Percentiles rank a stretch among this genome's conserved stretches.
Evolutionary conservation across 176 grass and related monocot species (phyloP).

Genomic region (Oryza longistaminata): DNA sequence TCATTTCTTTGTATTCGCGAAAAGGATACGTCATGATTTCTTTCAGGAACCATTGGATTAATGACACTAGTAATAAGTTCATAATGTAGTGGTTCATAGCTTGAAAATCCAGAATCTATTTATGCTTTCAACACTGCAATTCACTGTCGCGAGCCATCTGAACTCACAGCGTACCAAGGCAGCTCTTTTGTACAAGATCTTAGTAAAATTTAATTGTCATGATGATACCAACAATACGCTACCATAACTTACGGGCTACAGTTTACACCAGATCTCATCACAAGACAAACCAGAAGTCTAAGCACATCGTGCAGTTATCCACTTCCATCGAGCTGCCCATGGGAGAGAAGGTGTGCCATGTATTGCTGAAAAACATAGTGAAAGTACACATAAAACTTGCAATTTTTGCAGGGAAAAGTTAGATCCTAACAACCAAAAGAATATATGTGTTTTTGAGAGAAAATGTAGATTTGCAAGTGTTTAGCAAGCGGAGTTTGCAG

Average conservation of each 20-base stretch:
- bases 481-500: neutral
- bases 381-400: neutral
- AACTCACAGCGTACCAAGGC: neutral
- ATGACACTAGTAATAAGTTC: neutral
- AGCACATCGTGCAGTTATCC: slow-evolving; percentile 38
- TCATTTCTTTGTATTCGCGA: neutral
- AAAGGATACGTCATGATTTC: neutral
- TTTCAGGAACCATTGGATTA: neutral
- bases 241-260: neutral
- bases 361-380: slow-evolving; percentile 66
- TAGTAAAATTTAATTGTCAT: neutral
- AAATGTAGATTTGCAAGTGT: neutral
- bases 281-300: neutral
- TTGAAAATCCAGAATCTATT: neutral
- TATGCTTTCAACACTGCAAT: neutral
- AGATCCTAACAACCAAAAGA: neutral
- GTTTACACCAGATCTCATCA: neutral
- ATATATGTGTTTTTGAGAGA: neutral
- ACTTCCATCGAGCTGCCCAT: slow-evolving; percentile 66
- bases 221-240: neutral
- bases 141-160: neutral
- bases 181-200: neutral
- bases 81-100: neutral
- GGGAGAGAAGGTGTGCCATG: slow-evolving; percentile 83
- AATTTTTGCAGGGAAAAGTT: neutral